Conservation (phyloP, 805 yeast genomes). For the Yamadazyma philogaea region DNA sequence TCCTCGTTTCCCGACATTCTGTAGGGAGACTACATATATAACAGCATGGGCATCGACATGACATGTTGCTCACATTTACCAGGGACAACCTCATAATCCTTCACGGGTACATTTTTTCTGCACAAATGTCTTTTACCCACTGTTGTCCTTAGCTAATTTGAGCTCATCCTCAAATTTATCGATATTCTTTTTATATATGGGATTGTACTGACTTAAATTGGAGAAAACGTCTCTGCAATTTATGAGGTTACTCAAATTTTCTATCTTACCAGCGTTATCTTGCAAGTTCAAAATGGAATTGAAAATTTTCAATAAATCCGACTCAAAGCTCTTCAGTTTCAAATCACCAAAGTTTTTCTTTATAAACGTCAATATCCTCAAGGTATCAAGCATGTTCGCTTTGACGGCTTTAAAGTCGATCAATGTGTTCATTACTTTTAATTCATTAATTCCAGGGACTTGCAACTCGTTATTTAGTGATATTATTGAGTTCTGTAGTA, state of each 20-base stretch:
- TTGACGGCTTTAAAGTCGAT: constrained; percentile 45
- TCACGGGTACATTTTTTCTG: too few relatives aligned
- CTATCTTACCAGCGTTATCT: constrained; percentile 34
- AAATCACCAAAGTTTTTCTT: constrained; percentile 11
- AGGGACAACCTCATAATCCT: too few relatives aligned
- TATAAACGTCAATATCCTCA: constrained; percentile 44
- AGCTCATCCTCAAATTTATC: constrained; percentile 15
- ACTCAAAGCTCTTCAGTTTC: constrained; percentile 8
- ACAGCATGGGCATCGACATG: too few relatives aligned
- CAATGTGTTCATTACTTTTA: constrained; percentile 28
- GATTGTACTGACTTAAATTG: constrained; percentile 48
- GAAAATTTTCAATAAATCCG: constrained; percentile 8
- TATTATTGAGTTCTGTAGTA: constrained; percentile 55
- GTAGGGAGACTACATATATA: too few relatives aligned
- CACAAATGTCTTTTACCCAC: too few relatives aligned
- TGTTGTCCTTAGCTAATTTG: not conserved
- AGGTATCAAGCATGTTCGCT: constrained; percentile 43
- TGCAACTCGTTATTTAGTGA: constrained; percentile 50
- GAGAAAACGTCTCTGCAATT: constrained; percentile 52
- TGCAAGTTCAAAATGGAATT: constrained; percentile 13
- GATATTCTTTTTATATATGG: constrained; percentile 48
- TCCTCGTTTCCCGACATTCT: too few relatives aligned
- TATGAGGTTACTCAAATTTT: constrained; percentile 45
- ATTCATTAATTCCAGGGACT: constrained; percentile 17
- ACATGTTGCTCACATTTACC: too few relatives aligned